Conservation (phyloP, 129 eudicot species). For the Tagetes patula region DNA sequence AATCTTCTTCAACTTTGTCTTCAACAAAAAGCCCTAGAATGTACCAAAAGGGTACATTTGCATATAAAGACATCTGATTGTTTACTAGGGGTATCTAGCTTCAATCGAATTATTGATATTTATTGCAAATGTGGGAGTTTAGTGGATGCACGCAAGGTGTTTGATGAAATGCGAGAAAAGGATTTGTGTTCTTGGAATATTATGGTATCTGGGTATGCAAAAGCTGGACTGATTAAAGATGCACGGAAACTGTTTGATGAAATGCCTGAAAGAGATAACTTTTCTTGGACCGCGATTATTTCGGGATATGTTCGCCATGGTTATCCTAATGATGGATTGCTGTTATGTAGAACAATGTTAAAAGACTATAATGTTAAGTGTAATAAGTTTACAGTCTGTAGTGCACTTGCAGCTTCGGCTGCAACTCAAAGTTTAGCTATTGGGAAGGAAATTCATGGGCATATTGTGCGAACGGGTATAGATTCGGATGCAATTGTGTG, state of each 20-base stretch:
- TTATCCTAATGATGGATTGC: background rate
- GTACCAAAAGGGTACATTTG: conserved; percentile 43
- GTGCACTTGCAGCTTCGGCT: conserved; percentile 60
- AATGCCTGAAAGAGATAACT: conserved; percentile 19
- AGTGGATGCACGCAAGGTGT: conserved; percentile 10
- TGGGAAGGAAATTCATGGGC: conserved; percentile 22
- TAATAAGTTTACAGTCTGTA: conserved; percentile 46
- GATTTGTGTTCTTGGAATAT: conserved; percentile 22
- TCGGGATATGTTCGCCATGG: conserved; percentile 11
- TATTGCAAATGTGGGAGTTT: conserved; percentile 51
- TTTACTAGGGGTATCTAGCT: conserved; percentile 35
- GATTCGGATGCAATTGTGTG: conserved; percentile 12
- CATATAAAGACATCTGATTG: conserved; percentile 38
- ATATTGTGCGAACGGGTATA: conserved; percentile 13
- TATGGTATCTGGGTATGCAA: conserved; percentile 14
- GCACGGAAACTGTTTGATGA: conserved; percentile 14
- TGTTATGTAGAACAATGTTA: conserved; percentile 4
- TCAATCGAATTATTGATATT: conserved; percentile 46
- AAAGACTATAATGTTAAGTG: conserved; percentile 17
- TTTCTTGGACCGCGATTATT: conserved; percentile 17
- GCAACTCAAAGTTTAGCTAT: conserved; percentile 29
- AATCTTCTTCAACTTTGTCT: conserved; percentile 40
- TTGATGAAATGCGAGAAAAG: conserved; percentile 11
- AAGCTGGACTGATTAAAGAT: conserved; percentile 2
- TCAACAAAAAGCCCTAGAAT: conserved; percentile 40